Evolutionary conservation across 2,329 filamentous ascomycete genomes (phyloP), one percentile per base, ranked within the genome.

Genomic region (Sarocladium strictum): DNA sequence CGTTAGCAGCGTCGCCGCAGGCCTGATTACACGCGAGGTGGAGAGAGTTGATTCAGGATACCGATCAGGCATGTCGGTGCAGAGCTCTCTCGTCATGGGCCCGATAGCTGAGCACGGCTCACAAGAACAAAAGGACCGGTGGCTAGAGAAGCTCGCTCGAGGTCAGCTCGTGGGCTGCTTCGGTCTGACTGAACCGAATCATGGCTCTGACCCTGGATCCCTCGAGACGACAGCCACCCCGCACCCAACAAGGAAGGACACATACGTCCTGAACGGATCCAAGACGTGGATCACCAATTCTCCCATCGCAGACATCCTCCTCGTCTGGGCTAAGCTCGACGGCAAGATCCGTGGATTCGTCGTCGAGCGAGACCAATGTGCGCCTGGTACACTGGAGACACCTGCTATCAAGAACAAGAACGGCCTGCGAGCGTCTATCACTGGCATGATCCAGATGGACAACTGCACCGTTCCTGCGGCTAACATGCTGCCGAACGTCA

Each of bases 261-360:
- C 90, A 69, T 88, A 86, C 63, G 81, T 85, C 41, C 73, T 96
- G 33, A 90, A 85, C 45, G 91, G 91, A 1, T 76, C 88, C 51
- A 96, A 96, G 77, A 96, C 92, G 0, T 96, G 91, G 91, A 96
- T 96, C 67, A 96, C 91, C 14, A 96, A 96, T 71, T 93, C 88
- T 7, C 91, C 91, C 3, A 95, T 96, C 62, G 83, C 90, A 2
- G 90, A 96, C 62, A 79, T 96, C 2, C 72, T 95, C 53, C 73
- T 96, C 59, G 85, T 96, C 1, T 99, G 94, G 94, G 94, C 93
- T 1, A 97, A 96, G 75, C 74, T 96, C 49, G 84, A 94, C 21
- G 92, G 91, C 58, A 96, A 96, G 78, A 97, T 99, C 61, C 83
- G 89, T 49, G 94, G 94, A 0, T 99, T 97, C 72, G 72, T 97